Evolutionary conservation across 2,329 filamentous ascomycete species (phyloP), one percentile per base, ranked within the genome.

Genomic region (Xylariaceae sp.): DNA sequence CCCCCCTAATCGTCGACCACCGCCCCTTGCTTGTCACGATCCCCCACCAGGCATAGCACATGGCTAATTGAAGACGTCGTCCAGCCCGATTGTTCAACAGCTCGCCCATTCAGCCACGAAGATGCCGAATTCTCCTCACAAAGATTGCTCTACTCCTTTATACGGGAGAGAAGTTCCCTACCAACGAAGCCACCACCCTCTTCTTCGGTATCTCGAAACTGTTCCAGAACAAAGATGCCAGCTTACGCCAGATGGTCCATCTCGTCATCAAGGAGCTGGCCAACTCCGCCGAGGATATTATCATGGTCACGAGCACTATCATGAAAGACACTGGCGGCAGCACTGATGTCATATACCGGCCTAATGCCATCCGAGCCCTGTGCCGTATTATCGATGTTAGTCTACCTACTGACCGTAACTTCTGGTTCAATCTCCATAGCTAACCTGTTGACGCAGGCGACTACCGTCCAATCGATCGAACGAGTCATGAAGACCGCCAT

Each of bases 131-230:
- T 60, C 89, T 97, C 59, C 82, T 99, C 60, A 97, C 94, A 67
- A 97, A 99, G 81, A 94, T 99, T 69, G 90, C 90, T 45, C 88
- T 97, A 53, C 87, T 99, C 60, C 82, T 99, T 64, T 97, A 97
- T 75, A 97, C 91, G 17, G 94, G 94, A 64, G 94, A 99, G 77
- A 91, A 87, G 70, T 99, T 97, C 79, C 92, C 93, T 42, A 93
- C 89, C 54, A 95, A 96, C 69, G 94, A 99, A 83, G 94, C 94
- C 63, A 97, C 94, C 31, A 93, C 90, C 44, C 88, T 99, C 60
- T 99, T 99, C 84, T 97, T 97, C 72, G 92, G 93, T 64, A 97
- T 96, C 73, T 97, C 93, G 57, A 97, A 97, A 81, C 83, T 97
- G 55, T 99, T 99, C 82, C 93, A 97, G 80, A 97, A 97, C 76